Evolutionary conservation across 345 rosid species (phyloP).

Genomic region (Toxicodendron radicans): DNA sequence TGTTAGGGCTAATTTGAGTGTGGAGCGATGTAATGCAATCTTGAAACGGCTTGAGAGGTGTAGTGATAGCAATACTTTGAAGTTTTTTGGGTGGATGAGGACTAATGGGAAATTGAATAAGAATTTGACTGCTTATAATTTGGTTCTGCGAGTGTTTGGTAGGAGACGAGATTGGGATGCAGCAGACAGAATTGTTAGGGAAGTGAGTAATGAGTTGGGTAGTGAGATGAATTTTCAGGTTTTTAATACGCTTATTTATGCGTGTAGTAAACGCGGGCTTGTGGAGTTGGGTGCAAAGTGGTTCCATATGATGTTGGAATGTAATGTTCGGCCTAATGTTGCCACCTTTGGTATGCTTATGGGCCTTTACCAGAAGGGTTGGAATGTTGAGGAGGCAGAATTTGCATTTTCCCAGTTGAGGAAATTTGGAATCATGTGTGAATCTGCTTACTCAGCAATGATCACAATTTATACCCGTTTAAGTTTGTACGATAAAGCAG

Average conservation of each 20-base stretch:
- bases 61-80: constrained; percentile 51
- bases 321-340: constrained; percentile 63
- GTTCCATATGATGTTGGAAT: constrained; percentile 79
- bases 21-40: constrained; percentile 57
- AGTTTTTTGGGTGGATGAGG: constrained; percentile 86
- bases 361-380: constrained; percentile 73
- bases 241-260: constrained; percentile 71
- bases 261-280: constrained; percentile 55
- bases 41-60: constrained; percentile 69
- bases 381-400: constrained; percentile 79
- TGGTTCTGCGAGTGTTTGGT: constrained; percentile 70
- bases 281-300: constrained; percentile 59
- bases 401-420: constrained; percentile 70
- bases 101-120: constrained; percentile 55
- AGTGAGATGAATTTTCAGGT: constrained; percentile 51
- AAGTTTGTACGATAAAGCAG: constrained; percentile 71
- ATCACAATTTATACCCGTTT: constrained; percentile 81
- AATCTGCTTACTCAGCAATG: constrained; percentile 89
- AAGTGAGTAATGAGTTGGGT: constrained; percentile 32
- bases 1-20: constrained; percentile 42
- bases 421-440: constrained; percentile 57
- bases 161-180: constrained; percentile 75
- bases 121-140: constrained; percentile 62
- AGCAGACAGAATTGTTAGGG: constrained; percentile 56
- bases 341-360: constrained; percentile 90